phyloP scores from a whole-genome alignment of 768 basidiomycete species.

The Kwoniella dendrophila region DNA sequence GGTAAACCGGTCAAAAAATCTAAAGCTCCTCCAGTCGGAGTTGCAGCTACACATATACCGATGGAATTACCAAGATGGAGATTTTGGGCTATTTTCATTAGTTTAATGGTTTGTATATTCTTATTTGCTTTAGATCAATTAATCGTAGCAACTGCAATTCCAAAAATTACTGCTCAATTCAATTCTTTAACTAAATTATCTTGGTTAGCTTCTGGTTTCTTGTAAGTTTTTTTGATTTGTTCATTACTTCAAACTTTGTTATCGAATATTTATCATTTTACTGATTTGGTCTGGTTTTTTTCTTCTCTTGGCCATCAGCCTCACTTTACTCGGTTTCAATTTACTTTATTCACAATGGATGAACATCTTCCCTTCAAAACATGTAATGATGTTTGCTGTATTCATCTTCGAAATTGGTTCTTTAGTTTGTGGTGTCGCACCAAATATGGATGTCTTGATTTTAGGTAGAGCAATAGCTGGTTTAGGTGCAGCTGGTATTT shows the following conservation, averaged over 20 bases:
- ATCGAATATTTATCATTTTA: neutral
- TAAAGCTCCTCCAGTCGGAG: conserved; percentile 16
- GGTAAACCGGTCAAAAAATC: conserved; percentile 9
- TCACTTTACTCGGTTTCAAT: conserved; percentile 53
- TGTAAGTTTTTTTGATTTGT: conserved; percentile 23
- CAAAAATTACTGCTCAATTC: conserved; percentile 51
- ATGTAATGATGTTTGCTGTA: conserved; percentile 50
- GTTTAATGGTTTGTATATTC: conserved; percentile 45
- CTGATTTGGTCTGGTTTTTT: neutral
- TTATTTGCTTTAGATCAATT: conserved; percentile 55
- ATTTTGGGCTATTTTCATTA: conserved; percentile 41
- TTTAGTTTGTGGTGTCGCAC: conserved; percentile 58
- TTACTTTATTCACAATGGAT: conserved; percentile 50
- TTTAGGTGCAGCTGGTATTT: conserved; percentile 59
- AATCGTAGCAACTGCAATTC: conserved; percentile 56
- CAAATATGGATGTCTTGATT: conserved; percentile 49
- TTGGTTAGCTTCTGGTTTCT: conserved; percentile 54
- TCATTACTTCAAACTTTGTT: neutral
- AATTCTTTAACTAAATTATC: conserved; percentile 44
- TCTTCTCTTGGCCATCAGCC: conserved; percentile 25
- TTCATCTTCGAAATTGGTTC: conserved; percentile 60
- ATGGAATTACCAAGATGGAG: conserved; percentile 36
- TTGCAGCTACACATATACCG: conserved; percentile 24
- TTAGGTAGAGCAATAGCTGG: conserved; percentile 61
- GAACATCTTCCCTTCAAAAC: conserved; percentile 54